These are phyloP conservation scores for Trichosporon ovoides DNA, from an alignment of 1,284 basidiomycete genomes.

Conservation along the genomic window DNA sequence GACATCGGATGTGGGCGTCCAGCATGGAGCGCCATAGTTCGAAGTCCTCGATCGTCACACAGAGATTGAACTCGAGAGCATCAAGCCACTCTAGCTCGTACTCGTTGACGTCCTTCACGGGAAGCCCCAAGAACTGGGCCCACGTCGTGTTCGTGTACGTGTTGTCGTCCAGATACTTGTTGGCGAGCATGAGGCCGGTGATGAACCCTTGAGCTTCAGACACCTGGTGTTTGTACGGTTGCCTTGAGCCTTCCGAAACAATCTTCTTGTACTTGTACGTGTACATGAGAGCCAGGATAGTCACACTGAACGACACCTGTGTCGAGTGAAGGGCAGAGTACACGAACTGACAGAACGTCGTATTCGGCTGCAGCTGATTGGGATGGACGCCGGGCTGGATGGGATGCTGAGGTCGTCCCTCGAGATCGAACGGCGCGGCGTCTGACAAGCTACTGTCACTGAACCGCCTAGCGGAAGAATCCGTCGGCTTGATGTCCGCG, in stretches of 20 bases:
- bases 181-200: constrained; percentile 86
- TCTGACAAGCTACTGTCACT: not conserved
- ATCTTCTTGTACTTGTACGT: constrained; percentile 70
- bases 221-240: constrained; percentile 58
- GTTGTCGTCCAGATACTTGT: constrained; percentile 92
- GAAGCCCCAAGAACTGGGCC: constrained; percentile 85
- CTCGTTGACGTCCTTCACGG: constrained; percentile 69
- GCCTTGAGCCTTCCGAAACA: constrained; percentile 25
- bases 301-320: constrained; percentile 84
- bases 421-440: constrained; percentile 19
- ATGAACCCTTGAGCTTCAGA: constrained; percentile 64
- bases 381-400: constrained; percentile 20
- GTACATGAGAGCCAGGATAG: constrained; percentile 81
- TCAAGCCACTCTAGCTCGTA: constrained; percentile 25
- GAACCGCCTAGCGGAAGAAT: not conserved
- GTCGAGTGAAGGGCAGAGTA: constrained; percentile 66
- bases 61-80: constrained; percentile 21
- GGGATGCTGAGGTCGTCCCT: constrained; percentile 15
- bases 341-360: constrained; percentile 21
- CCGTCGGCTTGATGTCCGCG: constrained; percentile 22
- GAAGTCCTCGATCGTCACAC: constrained; percentile 19
- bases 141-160: constrained; percentile 96
- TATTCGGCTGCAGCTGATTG: constrained; percentile 14
- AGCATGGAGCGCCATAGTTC: constrained; percentile 22
- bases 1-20: constrained; percentile 20